Evolutionary conservation across 768 basidiomycete genomes (phyloP).

Genomic region (Suillus bovinus): DNA sequence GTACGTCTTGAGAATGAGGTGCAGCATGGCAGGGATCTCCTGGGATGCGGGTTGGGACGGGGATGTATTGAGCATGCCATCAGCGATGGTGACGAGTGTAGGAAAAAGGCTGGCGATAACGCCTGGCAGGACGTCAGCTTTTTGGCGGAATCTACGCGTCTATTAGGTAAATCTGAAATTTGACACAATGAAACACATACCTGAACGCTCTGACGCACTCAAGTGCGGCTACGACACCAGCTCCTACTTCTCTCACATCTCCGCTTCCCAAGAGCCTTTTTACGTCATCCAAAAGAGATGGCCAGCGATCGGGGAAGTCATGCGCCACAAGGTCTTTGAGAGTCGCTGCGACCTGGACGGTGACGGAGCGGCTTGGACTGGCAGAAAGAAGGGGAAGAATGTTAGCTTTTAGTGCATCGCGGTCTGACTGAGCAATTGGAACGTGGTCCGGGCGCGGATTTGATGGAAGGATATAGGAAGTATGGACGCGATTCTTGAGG

Average conservation of each 20-base stretch:
- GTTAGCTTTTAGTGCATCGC: slow-evolving; percentile 64
- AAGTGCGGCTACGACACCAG: slow-evolving; percentile 75
- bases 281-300: slow-evolving; percentile 64
- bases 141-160: slow-evolving; percentile 71
- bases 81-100: slow-evolving; percentile 71
- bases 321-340: slow-evolving; percentile 72
- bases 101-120: slow-evolving; percentile 71
- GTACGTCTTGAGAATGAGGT: slow-evolving; percentile 87
- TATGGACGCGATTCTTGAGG: slow-evolving; percentile 86
- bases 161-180: neutral
- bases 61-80: slow-evolving; percentile 63
- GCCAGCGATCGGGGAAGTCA: slow-evolving; percentile 83
- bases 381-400: slow-evolving; percentile 71
- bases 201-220: slow-evolving; percentile 70
- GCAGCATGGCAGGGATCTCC: slow-evolving; percentile 82
- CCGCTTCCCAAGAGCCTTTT: slow-evolving; percentile 61
- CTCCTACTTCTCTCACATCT: slow-evolving; percentile 73
- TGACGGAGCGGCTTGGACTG: slow-evolving; percentile 65
- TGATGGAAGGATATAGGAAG: slow-evolving; percentile 51
- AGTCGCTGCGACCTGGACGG: slow-evolving; percentile 71
- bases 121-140: slow-evolving; percentile 54
- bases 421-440: slow-evolving; percentile 67
- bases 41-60: slow-evolving; percentile 52
- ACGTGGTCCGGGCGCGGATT: slow-evolving; percentile 56
- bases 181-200: slow-evolving; percentile 17